Base-by-base conservation (phyloP, 805 yeast genomes). In the Ogataea siamensis region DNA sequence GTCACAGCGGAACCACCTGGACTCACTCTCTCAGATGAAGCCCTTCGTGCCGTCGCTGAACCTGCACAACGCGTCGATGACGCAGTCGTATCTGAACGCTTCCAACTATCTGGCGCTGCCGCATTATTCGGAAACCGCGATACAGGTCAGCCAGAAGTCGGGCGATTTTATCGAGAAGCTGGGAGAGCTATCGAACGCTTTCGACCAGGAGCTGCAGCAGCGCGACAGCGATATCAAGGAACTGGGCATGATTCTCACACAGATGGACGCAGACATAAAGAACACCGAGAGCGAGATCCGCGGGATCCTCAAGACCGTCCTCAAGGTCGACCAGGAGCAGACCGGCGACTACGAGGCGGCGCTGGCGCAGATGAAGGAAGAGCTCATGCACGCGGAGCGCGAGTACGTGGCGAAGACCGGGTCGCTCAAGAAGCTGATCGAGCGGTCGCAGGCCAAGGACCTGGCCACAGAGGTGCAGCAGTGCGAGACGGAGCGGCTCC, bases 81-180 rank as follows among this genome's bases (percentile, higher is more conserved):
- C 31, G 24, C 52, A 50, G 25, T 39, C 53, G 11, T 19, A 43
- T n/a, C 18, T 46, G 23, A 50, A 49, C 38, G 49, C 46, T 7
- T 44, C 50, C 2, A 47, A 44, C 24, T 53, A 46, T 24, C 37
- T 55, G 19, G 42, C 54, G 5, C 55, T 53, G 7, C 73, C 75
- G 0, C 78, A 71, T 51, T 57, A 63, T 11, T 70, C 79, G 3
- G 79, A 74, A 51, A 70, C 78, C 20, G 80, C 79, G 1, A 71
- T 74, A 49, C 70, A 68, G 32, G 76, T 75, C 5, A 65, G 70
- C 21, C 80, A 74, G 45, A 63, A 64, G 43, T 68, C 79, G 1
- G 64, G 66, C 37, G 70, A 76, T n/a, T 62, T 80, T 35, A 46
- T 73, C 15, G 73, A 69, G 13, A 64, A 73, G n/a, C 64, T 78